phyloP scores from a whole-genome alignment of 371 early-diverging fungal species.

The Capniomyces stellatus region DNA sequence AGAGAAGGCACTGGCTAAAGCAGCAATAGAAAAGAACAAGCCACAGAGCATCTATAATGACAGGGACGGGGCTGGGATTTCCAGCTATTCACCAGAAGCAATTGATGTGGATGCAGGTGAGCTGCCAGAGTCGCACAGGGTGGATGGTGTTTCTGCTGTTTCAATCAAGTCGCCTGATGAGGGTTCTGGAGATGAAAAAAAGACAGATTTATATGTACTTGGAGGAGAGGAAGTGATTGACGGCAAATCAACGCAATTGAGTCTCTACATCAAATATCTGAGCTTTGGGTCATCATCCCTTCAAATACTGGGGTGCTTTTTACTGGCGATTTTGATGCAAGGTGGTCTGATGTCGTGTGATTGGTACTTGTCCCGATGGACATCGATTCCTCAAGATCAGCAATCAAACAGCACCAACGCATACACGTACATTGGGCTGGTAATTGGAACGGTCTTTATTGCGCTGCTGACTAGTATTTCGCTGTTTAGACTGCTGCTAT shows the following conservation, averaged over 20 bases:
- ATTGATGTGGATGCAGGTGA: background rate
- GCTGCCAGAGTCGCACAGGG: too few relatives aligned
- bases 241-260: background rate
- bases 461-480: slow-evolving; percentile 20
- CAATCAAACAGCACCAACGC: background rate
- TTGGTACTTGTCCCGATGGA: slow-evolving; percentile 6
- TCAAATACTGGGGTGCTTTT: background rate
- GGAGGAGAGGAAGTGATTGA: slow-evolving; percentile 3
- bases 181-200: background rate
- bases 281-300: slow-evolving; percentile 1
- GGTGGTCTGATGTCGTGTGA: slow-evolving; percentile 1
- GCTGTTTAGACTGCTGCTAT: slow-evolving; percentile 15
- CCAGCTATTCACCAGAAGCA: background rate
- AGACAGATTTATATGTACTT: background rate
- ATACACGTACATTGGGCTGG: background rate
- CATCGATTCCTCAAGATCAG: background rate
- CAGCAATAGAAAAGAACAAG: background rate
- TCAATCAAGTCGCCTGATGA: background rate
- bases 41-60: background rate
- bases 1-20: background rate
- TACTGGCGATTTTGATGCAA: background rate
- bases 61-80: background rate
- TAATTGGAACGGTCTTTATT: background rate
- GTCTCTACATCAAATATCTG: background rate
- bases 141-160: too few relatives aligned